Percentiles rank a stretch among this genome's conserved stretches.
Conservation (phyloP, 108 stramenopile species). For the Fragilariopsis cylindrus region DNA sequence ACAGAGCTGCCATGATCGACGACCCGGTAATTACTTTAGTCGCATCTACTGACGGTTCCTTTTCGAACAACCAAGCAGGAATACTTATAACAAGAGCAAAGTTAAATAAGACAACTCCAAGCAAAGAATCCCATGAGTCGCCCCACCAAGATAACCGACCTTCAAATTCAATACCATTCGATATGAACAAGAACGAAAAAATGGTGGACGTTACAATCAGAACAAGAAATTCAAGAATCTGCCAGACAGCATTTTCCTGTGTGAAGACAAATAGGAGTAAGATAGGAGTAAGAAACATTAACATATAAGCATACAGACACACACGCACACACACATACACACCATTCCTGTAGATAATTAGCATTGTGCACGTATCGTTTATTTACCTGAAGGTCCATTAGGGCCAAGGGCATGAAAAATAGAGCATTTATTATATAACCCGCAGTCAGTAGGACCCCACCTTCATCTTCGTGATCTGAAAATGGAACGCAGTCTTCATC, state of each 20-base stretch:
- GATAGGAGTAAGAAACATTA: too few relatives aligned
- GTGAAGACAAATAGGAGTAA: too few relatives aligned
- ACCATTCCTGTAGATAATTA: too few relatives aligned
- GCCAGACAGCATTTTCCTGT: constrained; percentile 41
- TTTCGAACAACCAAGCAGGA: constrained; percentile 66
- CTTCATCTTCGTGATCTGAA: constrained; percentile 16
- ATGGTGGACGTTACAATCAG: constrained; percentile 37
- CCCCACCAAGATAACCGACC: constrained; percentile 37
- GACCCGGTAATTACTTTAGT: constrained; percentile 34
- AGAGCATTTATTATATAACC: constrained; percentile 34
- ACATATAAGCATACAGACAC: too few relatives aligned
- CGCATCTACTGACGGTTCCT: constrained; percentile 33
- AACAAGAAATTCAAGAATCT: constrained; percentile 46
- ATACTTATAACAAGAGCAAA: constrained; percentile 53
- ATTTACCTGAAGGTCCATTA: constrained; percentile 33
- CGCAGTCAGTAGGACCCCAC: constrained; percentile 28
- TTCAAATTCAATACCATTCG: constrained; percentile 14
- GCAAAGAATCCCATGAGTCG: constrained; percentile 29
- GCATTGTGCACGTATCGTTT: background rate
- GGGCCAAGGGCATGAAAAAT: constrained; percentile 38
- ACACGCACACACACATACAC: too few relatives aligned
- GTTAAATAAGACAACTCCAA: constrained; percentile 60
- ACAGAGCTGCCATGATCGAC: constrained; percentile 26
- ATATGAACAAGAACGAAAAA: constrained; percentile 26
- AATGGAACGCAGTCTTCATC: constrained; percentile 34